These are phyloP conservation scores for Mariannaea elegans DNA, from an alignment of 2,329 filamentous ascomycete species.

Conservation along the genomic window DNA sequence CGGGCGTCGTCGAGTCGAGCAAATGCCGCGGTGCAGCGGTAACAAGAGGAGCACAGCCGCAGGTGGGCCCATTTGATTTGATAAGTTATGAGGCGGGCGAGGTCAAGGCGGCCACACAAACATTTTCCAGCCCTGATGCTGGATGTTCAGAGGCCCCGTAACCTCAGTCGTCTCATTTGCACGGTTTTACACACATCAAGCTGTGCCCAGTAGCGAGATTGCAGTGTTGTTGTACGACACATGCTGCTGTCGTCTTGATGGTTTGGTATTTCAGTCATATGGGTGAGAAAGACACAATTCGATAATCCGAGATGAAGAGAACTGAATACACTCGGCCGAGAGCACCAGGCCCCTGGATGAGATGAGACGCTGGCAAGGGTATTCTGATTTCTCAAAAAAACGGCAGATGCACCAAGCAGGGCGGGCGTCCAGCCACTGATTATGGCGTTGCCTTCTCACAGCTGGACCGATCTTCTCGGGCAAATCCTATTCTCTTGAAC, in stretches of 20 bases:
- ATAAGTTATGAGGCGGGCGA: conserved; percentile 13
- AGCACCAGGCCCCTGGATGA: neutral
- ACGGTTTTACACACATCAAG: conserved; percentile 5
- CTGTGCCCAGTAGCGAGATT: neutral
- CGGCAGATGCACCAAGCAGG: neutral
- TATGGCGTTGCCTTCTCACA: too few species aligned
- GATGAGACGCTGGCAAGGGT: too few species aligned
- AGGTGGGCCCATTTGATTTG: conserved; percentile 7
- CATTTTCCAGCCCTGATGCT: neutral
- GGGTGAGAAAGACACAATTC: too few species aligned
- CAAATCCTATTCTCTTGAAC: too few species aligned
- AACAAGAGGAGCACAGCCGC: conserved; percentile 4
- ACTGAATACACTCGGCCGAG: conserved; percentile 5
- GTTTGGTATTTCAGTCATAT: neutral
- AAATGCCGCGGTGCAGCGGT: neutral
- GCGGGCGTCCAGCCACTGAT: too few species aligned
- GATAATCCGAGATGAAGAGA: too few species aligned
- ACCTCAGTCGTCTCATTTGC: too few species aligned
- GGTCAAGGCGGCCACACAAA: conserved; percentile 3
- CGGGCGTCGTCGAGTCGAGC: conserved; percentile 9
- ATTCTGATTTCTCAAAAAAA: too few species aligned
- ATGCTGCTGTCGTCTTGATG: neutral
- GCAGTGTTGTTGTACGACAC: neutral
- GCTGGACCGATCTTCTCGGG: neutral
- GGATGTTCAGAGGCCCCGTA: conserved; percentile 1